Evolutionary conservation across 768 basidiomycete genomes (phyloP), one percentile per base, ranked within the genome.

Genomic region (Podaxis sp.): DNA sequence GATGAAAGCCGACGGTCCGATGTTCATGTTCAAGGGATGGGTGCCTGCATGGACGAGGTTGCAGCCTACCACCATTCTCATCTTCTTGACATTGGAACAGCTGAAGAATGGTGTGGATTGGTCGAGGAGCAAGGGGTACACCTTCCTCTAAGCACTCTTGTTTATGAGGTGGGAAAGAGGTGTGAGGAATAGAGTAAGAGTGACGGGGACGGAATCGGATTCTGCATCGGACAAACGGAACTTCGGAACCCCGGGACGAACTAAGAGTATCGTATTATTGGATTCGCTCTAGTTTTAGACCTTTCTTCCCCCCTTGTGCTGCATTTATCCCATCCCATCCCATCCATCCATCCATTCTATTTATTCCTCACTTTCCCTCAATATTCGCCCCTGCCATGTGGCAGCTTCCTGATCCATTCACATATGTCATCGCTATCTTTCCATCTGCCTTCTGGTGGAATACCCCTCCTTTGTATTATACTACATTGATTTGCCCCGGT

Each of bases 11-110:
- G 93, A 95, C 68, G 93, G 93, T 13, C 73, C 90, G 2, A 89
- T 89, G 85, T 95, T 94, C 82, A 90, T 95, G 89, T 93, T 95
- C 80, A 93, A 92, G 72, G 93, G 93, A 65, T 95, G 93, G 93
- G 74, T 94, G 8, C 93, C 93, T 0, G 91, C 92, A 11, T 95
- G 92, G 92, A 84, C 85, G 57, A 82, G 93, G 72, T 81, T 95
- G 42, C 90, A 94, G 70, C 93, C 92, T 0, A 94, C 92, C 48
- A 95, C 93, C 3, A 92, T 95, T 66, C 80, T 95, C 42, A 94
- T 93, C 71, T 95, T 93, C 80, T 73, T 94, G 65, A 92, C 89
- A 6, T 79, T 94, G 42, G 92, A 94, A 70, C 91, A 93, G 73
- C 72, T 93, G 66, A 93, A 86, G 83, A 87, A 87, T 58, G 68